These are phyloP conservation scores for Trametes polyzona DNA, from an alignment of 1,284 basidiomycete species.

Conservation along the genomic window DNA sequence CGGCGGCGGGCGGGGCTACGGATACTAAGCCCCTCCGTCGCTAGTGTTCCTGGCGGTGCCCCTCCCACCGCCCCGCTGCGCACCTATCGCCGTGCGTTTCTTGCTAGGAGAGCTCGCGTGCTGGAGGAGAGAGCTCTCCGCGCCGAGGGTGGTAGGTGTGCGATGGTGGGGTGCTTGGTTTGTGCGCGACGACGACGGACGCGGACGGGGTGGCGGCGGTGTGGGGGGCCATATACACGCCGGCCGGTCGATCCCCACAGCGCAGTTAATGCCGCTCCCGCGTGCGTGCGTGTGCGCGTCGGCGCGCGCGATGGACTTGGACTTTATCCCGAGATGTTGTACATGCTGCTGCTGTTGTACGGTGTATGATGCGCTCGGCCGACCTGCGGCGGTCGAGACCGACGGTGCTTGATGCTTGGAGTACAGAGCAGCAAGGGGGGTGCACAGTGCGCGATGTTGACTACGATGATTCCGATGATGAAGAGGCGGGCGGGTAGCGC, in stretches of 20 bases:
- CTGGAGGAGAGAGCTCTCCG: slow-evolving; percentile 8
- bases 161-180: neutral
- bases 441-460: neutral
- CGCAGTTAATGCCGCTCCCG: neutral
- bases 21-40: slow-evolving; percentile 22
- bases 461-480: neutral
- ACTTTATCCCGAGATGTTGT: slow-evolving; percentile 18
- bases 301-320: slow-evolving; percentile 11
- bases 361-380: neutral
- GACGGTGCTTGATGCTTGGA: neutral
- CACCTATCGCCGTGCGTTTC: neutral
- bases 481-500: neutral
- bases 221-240: slow-evolving; percentile 17
- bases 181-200: neutral
- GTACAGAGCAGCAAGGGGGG: no score
- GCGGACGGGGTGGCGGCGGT: neutral
- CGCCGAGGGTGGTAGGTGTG: slow-evolving; percentile 7
- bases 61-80: slow-evolving; percentile 59
- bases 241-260: slow-evolving; percentile 2
- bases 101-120: neutral
- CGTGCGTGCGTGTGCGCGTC: neutral
- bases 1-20: slow-evolving; percentile 35
- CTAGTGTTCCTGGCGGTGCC: slow-evolving; percentile 50
- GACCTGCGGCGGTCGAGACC: neutral
- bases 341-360: slow-evolving; percentile 24